phyloP scores from a whole-genome alignment of 805 yeast genomes.

The Myxozyma kluyveri region DNA sequence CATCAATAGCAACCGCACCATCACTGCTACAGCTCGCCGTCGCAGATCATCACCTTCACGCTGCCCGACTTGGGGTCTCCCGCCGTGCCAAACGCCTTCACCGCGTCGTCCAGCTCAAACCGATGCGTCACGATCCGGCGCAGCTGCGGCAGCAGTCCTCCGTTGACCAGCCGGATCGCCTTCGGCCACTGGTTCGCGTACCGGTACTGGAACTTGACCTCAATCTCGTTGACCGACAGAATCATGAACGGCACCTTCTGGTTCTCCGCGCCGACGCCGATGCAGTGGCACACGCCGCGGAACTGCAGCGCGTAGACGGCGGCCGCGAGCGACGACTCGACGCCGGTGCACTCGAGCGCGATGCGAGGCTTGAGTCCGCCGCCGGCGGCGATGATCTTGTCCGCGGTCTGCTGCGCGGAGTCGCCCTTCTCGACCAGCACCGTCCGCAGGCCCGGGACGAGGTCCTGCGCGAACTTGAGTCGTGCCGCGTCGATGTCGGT shows the following conservation, averaged over 20 bases:
- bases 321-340: slow-evolving; percentile 48
- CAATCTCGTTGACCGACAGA: slow-evolving; percentile 51
- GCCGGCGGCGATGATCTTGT: slow-evolving; percentile 37
- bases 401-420: slow-evolving; percentile 39
- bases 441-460: slow-evolving; percentile 49
- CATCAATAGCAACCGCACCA: too few species aligned
- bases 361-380: slow-evolving; percentile 47
- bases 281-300: slow-evolving; percentile 48
- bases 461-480: slow-evolving; percentile 46
- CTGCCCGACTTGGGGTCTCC: slow-evolving; percentile 47
- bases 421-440: slow-evolving; percentile 46
- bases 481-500: slow-evolving; percentile 49
- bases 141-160: slow-evolving; percentile 44
- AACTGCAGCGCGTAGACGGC: slow-evolving; percentile 48
- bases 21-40: slow-evolving; percentile 33
- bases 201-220: slow-evolving; percentile 52
- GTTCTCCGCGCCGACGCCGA: slow-evolving; percentile 52
- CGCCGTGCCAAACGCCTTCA: slow-evolving; percentile 45
- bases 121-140: slow-evolving; percentile 51
- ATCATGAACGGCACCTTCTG: slow-evolving; percentile 57
- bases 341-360: slow-evolving; percentile 56
- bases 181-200: slow-evolving; percentile 59
- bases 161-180: slow-evolving; percentile 49
- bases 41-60: slow-evolving; percentile 50
- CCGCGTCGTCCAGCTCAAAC: slow-evolving; percentile 48